Percentiles rank a stretch among this genome's conserved stretches.
Evolutionary conservation across 106 monocot genomes (phyloP).

Genomic region (Dendrobium huoshanense): DNA sequence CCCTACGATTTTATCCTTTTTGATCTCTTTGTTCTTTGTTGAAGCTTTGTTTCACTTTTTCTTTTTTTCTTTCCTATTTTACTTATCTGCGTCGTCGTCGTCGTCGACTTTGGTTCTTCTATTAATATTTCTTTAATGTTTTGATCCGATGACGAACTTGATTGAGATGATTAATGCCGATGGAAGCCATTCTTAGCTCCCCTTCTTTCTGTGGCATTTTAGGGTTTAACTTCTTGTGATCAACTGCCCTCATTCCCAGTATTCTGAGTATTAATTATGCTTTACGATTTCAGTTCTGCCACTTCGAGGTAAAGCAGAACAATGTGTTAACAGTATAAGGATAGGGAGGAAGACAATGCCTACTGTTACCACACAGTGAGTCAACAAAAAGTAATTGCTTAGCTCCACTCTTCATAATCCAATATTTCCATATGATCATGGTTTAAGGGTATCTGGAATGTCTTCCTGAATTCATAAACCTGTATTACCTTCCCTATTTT

Average conservation of each 20-base stretch:
- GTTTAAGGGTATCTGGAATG: no score
- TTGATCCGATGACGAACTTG: background rate
- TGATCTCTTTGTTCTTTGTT: background rate
- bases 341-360: background rate
- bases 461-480: no score
- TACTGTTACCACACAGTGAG: background rate
- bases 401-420: background rate
- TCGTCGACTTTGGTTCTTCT: background rate
- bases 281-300: background rate
- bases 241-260: background rate
- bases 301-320: background rate
- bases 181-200: background rate
- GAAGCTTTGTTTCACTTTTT: background rate
- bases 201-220: background rate
- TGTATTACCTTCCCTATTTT: no score
- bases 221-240: background rate
- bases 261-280: background rate
- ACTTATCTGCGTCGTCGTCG: background rate
- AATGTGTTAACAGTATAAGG: background rate
- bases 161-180: background rate
- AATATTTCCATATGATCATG: no score
- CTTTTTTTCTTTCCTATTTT: background rate
- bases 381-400: background rate
- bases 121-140: background rate
- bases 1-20: background rate